Evolutionary conservation across 306 rosid species (phyloP).

Genomic region (Mimosa bimucronata): DNA sequence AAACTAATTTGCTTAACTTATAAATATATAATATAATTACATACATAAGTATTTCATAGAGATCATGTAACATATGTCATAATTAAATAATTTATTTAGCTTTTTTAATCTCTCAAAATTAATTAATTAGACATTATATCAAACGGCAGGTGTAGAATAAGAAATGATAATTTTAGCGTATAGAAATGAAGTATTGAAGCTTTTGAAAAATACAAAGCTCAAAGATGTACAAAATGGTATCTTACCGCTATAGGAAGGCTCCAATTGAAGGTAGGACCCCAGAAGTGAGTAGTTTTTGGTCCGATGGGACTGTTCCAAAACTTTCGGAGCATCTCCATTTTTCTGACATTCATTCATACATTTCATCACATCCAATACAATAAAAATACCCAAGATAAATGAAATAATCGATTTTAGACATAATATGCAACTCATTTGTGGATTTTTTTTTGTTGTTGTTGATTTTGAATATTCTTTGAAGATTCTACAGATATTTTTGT

Average conservation of each 20-base stretch:
- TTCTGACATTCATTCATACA: neutral
- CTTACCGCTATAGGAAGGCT: conserved; percentile 64
- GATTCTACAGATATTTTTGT: neutral
- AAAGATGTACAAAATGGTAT: neutral
- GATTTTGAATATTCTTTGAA: neutral
- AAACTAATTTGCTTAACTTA: too few relatives aligned
- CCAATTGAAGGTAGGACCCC: conserved; percentile 69
- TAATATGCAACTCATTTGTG: neutral
- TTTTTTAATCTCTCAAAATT: too few relatives aligned
- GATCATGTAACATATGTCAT: too few relatives aligned
- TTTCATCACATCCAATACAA: neutral
- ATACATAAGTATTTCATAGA: too few relatives aligned
- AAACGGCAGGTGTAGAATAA: too few relatives aligned
- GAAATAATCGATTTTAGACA: neutral
- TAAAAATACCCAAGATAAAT: neutral
- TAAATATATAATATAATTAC: too few relatives aligned
- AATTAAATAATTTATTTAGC: too few relatives aligned
- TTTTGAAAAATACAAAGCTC: neutral
- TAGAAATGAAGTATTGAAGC: neutral
- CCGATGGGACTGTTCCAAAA: conserved; percentile 68
- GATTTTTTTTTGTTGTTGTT: neutral
- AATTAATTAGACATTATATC: too few relatives aligned
- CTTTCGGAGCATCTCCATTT: conserved; percentile 51
- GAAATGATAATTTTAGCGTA: too few relatives aligned
- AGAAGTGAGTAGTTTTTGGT: conserved; percentile 66